Evolutionary conservation across 331 rosid species (phyloP), one percentile per base, ranked within the genome.

Genomic region (Rhamnella rubrinervis): DNA sequence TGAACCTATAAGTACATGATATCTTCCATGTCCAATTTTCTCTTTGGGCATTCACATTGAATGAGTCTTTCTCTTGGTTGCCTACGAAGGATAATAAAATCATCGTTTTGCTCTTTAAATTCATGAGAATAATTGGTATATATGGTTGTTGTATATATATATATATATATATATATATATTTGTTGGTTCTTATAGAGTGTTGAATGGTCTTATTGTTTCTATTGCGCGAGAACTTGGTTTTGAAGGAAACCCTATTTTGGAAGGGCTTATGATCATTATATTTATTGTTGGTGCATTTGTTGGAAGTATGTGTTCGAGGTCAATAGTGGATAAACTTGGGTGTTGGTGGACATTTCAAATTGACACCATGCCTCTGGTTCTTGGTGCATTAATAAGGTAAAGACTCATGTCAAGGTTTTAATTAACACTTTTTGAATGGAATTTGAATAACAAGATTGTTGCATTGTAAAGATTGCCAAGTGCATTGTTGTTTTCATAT

Each of bases 181-280:
- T 60, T 47, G 56, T 58, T 75, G 72, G 44, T 49, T 75, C 73
- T 76, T 70, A 74, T 82, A 92, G 96, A 66, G 95, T 92, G 58
- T 78, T 92, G 96, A 92, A 92, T 72, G 98, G 98, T 63, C 98
- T 95, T 46, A 89, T 92, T 72, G 85, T 92, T 66, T 84, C 95
- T 70, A 77, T 92, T 70, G 95, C 95, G 31, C 87, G 83, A 18
- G 98, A 92, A 58, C 98, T 92, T 37, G 95, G 95, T 71, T 92
- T 92, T 80, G 89, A 83, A 61, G 98, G 98, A 58, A 87, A 92
- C 70, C 72, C 96, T 17, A 84, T 89, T 51, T 68, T 89, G 56
- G 95, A 92, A 84, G 98, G 98, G 37, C 95, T 92, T 58, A 96
- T 89, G 51, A 95, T 87, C 66, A 92, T 96, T 72, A 92, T 92